Evolutionary conservation across 345 rosid genomes (phyloP), one percentile per base, ranked within the genome.

Genomic region (Odontarrhena argentea): DNA sequence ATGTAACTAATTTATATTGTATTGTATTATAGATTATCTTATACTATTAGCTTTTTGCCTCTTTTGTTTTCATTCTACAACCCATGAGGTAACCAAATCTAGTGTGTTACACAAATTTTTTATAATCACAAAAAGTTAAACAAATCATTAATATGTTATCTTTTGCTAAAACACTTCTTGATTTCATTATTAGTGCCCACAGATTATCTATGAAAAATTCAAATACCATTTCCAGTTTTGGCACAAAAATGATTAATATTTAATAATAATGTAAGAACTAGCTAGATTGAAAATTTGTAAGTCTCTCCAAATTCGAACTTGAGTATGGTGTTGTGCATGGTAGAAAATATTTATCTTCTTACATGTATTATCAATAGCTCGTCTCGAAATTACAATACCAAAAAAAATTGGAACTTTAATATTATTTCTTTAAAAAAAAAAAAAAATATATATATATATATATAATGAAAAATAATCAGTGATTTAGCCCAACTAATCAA

Each of bases 81-180:
- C 44, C 38, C 74, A 65, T 73, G 71, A 65, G 62, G 50, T 44
- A 51, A 66, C 67, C 77, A 66, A 73, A 73, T 73, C 74, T 74
- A 74, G 74, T 68, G 74, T 68, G 69, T 55, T 55, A 55, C 68
- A 37, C 26, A 54, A 8, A 12, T 7, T 46, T 34, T 14, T 13
- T 24, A 18, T 59, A 36, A 45, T 37, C 38, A 68, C 36, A 41
- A 8, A 34, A 22, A 2, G 18, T 32, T 49, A 57, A 8, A 41
- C 32, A 41, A 30, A 26, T 30, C 38, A 14, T 18, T 43, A 18
- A 18, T 18, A 18, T 30, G 45, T 14, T 60, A 40, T 54, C 12
- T 51, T 60, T 51, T 50, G 26, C 9, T 51, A 40, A 58, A 68
- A 15, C 51, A 43, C 40, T 18, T 52, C 8, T 49, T 42, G 6